Evolutionary conservation across 768 basidiomycete species (phyloP), one percentile per base, ranked within the genome.

Genomic region (Trametes elegans): DNA sequence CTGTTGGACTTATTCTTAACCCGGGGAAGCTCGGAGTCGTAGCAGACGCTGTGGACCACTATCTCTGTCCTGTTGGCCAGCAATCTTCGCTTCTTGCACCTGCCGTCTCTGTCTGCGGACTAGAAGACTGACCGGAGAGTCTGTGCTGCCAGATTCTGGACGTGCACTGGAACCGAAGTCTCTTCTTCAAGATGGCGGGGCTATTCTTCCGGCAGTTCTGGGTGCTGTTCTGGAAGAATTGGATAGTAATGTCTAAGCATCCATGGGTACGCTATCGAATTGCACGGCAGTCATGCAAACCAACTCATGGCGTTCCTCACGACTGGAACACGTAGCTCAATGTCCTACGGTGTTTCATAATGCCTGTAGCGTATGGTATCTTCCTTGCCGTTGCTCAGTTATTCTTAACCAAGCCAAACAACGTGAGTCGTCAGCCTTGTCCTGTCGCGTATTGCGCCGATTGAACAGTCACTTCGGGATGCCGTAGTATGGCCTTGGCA

Each of bases 401-500:
- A 19, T 84, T 89, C 58, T 72, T 88, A 19, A 63, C 68, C 50
- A 80, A 79, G 60, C 76, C 82, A 3, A 83, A 85, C 63, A 81
- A 87, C 47, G 86, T 86, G 60, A 29, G 84, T 68, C 4, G 3
- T 2, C 2, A 8, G 11, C 7, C n/a, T n/a, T n/a, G n/a, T n/a
- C n/a, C n/a, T n/a, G n/a, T n/a, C n/a, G n/a, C n/a, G n/a, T n/a
- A n/a, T n/a, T n/a, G n/a, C 27, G 29, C n/a, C 40, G 11, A 9
- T 23, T 24, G n/a, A n/a, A n/a, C n/a, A n/a, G n/a, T n/a, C n/a
- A n/a, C n/a, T n/a, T n/a, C n/a, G n/a, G n/a, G n/a, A n/a, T n/a
- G n/a, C n/a, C n/a, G n/a, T n/a, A 88, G 86, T 83, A 79, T 69
- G 87, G 85, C 28, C 66, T 88, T n/a, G 87, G 86, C 5, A 65